Conservation (phyloP, 257 asterid genomes). For the Solanum pinnatisectum region DNA sequence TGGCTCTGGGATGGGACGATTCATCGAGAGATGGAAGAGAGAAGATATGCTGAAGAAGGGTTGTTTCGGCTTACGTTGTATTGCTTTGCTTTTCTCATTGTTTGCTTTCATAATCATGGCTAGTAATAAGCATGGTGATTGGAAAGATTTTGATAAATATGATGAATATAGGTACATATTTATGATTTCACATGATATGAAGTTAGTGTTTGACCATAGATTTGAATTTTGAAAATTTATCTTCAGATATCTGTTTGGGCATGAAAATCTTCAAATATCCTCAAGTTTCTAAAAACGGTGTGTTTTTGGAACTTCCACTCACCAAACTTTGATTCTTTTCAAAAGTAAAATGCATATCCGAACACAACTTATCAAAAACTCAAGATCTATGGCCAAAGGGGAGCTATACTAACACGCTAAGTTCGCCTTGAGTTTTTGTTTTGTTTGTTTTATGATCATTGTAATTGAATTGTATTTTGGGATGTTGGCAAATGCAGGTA, state of each 20-base stretch:
- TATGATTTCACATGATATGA: neutral
- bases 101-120: conserved; percentile 70
- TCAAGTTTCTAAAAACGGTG: neutral
- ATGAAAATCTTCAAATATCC: neutral
- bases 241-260: neutral
- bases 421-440: neutral
- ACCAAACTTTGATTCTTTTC: neutral
- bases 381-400: neutral
- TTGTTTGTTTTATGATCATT: neutral
- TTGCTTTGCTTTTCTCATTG: conserved; percentile 47
- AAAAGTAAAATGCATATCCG: neutral
- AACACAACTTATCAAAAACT: neutral
- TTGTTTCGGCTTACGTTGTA: conserved; percentile 28
- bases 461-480: neutral
- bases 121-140: conserved; percentile 57
- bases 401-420: neutral
- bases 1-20: conserved; percentile 12
- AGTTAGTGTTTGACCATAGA: neutral
- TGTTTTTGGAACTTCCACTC: neutral
- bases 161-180: conserved; percentile 55
- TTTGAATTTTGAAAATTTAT: neutral
- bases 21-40: conserved; percentile 41
- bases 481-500: conserved; percentile 32
- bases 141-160: conserved; percentile 49
- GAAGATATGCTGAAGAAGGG: conserved; percentile 45